Percentiles rank a stretch among this genome's conserved stretches.
Evolutionary conservation across 108 stramenopile genomes (phyloP).

Genomic region (Skeletonema grethae): DNA sequence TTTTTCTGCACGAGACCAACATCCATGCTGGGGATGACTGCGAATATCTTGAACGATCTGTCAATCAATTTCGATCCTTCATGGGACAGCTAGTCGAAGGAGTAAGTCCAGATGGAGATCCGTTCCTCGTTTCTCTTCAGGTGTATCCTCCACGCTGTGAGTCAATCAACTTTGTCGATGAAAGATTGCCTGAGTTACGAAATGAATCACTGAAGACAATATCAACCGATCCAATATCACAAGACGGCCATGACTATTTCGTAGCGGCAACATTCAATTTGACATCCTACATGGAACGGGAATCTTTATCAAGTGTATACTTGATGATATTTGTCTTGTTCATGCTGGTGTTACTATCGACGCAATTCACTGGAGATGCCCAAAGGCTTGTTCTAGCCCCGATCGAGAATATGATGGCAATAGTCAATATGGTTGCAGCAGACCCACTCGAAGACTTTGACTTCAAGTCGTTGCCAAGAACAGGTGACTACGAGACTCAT

Average conservation of each 20-base stretch:
- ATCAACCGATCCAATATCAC: slow-evolving; percentile 24
- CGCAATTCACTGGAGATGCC: slow-evolving; percentile 67
- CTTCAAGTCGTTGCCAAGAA: slow-evolving; percentile 44
- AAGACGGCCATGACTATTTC: slow-evolving; percentile 32
- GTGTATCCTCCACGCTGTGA: slow-evolving; percentile 44
- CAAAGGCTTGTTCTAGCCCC: slow-evolving; percentile 74
- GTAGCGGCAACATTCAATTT: slow-evolving; percentile 54
- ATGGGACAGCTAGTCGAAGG: slow-evolving; percentile 41
- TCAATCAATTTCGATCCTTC: slow-evolving; percentile 34
- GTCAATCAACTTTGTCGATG: slow-evolving; percentile 30
- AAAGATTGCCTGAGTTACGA: slow-evolving; percentile 11
- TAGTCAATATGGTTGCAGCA: slow-evolving; percentile 59
- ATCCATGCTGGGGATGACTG: slow-evolving; percentile 43
- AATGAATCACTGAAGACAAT: slow-evolving; percentile 31
- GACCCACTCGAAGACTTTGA: slow-evolving; percentile 59
- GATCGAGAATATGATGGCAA: slow-evolving; percentile 72
- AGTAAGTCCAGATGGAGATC: slow-evolving; percentile 18
- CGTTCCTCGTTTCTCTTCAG: slow-evolving; percentile 42
- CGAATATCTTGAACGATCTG: slow-evolving; percentile 32
- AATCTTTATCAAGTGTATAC: slow-evolving; percentile 48
- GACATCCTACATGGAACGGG: slow-evolving; percentile 25
- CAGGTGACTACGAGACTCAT: slow-evolving; percentile 51
- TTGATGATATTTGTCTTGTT: slow-evolving; percentile 70
- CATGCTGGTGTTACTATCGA: slow-evolving; percentile 53
- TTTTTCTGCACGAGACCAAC: slow-evolving; percentile 37